A percentile compares a stretch with the other conserved stretches of the same genome.
These are phyloP conservation scores for Blastocystis sp. DNA, from an alignment of 352 stramenopile genomes.

Conservation along the genomic window DNA sequence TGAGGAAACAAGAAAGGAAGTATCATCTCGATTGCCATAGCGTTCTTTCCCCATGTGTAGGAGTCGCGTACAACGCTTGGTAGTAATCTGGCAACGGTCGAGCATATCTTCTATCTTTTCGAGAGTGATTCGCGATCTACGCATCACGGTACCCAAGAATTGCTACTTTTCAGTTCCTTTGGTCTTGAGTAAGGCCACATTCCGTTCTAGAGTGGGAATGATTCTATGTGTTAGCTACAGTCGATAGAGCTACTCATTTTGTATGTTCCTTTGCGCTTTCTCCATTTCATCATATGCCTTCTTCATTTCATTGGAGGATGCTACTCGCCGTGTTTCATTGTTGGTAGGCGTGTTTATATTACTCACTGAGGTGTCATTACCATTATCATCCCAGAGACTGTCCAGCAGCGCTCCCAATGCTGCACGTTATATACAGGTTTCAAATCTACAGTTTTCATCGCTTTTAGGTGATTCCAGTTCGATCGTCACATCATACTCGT, in stretches of 20 bases:
- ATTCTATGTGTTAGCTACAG: not conserved
- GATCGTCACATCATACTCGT: slow-evolving; percentile 11
- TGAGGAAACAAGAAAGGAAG: not conserved
- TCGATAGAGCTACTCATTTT: not conserved
- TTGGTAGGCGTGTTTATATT: not conserved
- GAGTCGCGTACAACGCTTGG: slow-evolving; percentile 23
- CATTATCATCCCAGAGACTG: not conserved
- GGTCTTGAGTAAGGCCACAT: not conserved
- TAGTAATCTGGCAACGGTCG: slow-evolving; percentile 26
- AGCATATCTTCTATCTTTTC: slow-evolving; percentile 59
- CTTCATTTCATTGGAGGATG: not conserved
- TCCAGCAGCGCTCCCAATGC: slow-evolving; percentile 26
- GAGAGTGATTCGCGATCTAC: slow-evolving; percentile 22
- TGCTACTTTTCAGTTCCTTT: slow-evolving; percentile 23
- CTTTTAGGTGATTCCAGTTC: not conserved
- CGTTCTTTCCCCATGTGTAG: slow-evolving; percentile 18
- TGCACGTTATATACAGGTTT: not conserved
- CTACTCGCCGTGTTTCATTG: not conserved
- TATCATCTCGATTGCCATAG: slow-evolving; percentile 1
- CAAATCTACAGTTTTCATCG: not conserved
- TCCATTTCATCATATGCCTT: not conserved
- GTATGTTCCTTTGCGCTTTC: not conserved
- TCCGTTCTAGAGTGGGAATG: slow-evolving; percentile 51
- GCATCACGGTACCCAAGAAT: not conserved
- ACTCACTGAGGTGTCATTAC: not conserved